phyloP scores from a whole-genome alignment of 495 filamentous ascomycete species.

The Podospora bellae-mahoneyi region DNA sequence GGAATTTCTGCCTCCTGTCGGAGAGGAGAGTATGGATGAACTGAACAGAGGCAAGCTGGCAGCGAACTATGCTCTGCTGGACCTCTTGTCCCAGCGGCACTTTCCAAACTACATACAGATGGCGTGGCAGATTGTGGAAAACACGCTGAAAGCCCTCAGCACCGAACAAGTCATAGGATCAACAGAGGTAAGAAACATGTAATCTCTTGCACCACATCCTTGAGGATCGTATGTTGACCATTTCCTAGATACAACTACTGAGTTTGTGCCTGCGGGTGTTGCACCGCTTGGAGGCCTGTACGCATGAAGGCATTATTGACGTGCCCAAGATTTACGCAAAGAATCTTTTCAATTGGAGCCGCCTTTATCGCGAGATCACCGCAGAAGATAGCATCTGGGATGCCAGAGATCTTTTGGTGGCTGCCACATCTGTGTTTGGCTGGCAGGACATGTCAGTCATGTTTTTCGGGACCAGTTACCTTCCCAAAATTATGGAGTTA shows the following conservation, averaged over 20 bases:
- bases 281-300: background rate
- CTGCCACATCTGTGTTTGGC: slow-evolving; percentile 18
- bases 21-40: background rate
- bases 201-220: background rate
- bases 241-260: background rate
- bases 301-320: background rate
- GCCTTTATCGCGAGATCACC: slow-evolving; percentile 19
- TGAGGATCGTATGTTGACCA: background rate
- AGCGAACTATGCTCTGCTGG: slow-evolving; percentile 16
- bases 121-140: slow-evolving; percentile 1
- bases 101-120: background rate
- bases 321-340: background rate
- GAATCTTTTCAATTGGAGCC: slow-evolving; percentile 11
- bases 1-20: background rate
- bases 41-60: slow-evolving; percentile 11
- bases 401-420: slow-evolving; percentile 22
- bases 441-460: slow-evolving; percentile 1
- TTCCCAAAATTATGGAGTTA: slow-evolving; percentile 1
- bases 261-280: slow-evolving; percentile 17
- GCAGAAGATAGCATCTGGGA: slow-evolving; percentile 24
- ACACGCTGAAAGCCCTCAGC: background rate
- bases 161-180: slow-evolving; percentile 13
- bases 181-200: slow-evolving; percentile 12
- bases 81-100: slow-evolving; percentile 7
- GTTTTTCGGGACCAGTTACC: slow-evolving; percentile 6